A percentile compares a stretch with the other conserved stretches of the same genome.
phyloP scores from a whole-genome alignment of 192 early-diverging fungal genomes.

The Borealophlyctis nickersoniae region DNA sequence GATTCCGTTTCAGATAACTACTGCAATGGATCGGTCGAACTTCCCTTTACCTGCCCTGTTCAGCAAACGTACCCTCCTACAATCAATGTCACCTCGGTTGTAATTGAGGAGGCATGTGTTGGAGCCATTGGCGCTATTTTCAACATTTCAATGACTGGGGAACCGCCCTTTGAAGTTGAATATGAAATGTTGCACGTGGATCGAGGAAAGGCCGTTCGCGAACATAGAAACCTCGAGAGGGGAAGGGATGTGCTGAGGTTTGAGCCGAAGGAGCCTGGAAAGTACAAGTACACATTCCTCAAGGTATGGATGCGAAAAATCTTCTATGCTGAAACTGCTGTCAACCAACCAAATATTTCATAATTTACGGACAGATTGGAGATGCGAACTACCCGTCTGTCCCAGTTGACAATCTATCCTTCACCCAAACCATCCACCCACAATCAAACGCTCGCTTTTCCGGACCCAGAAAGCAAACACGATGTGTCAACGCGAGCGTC shows the following conservation, averaged over 20 bases:
- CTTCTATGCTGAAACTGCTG: too few relatives aligned
- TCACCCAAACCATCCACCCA: conserved; percentile 51
- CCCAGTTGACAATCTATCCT: too few relatives aligned
- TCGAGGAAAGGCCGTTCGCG: conserved; percentile 1
- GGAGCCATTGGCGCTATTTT: conserved; percentile 45
- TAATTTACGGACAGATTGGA: conserved; percentile 32
- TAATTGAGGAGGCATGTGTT: conserved; percentile 46
- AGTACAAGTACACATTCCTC: conserved; percentile 39
- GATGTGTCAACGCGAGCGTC: conserved; percentile 30
- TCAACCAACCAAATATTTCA: too few relatives aligned
- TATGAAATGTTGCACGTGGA: conserved; percentile 28
- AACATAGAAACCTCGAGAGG: conserved; percentile 4
- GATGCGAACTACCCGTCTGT: conserved; percentile 38
- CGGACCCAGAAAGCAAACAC: conserved; percentile 7
- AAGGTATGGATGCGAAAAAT: too few relatives aligned
- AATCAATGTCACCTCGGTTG: conserved; percentile 27
- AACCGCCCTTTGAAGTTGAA: conserved; percentile 45
- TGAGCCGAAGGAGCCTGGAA: conserved; percentile 32
- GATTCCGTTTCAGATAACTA: conserved; percentile 36
- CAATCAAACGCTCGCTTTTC: conserved; percentile 37
- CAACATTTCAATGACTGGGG: conserved; percentile 46
- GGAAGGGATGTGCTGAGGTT: conserved; percentile 8
- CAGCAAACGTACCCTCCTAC: conserved; percentile 39
- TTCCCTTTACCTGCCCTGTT: conserved; percentile 24
- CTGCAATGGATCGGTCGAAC: conserved; percentile 33